phyloP scores from a whole-genome alignment of 2,329 filamentous ascomycete species.

The Ophiocordyceps unilateralis region DNA sequence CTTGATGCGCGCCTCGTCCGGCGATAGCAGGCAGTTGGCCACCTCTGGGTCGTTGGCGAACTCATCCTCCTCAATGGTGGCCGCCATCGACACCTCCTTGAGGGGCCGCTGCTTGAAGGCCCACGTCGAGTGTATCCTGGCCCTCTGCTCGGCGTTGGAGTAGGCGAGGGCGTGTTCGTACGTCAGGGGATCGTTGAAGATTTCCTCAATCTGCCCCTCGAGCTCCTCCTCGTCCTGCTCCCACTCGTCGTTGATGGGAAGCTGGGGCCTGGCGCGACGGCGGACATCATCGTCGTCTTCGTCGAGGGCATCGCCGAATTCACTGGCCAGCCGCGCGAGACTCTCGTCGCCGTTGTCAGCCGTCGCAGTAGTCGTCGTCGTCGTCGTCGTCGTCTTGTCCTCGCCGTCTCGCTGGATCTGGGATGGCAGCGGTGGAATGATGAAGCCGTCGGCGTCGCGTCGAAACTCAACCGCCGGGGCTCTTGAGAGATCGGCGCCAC shows the following conservation, averaged over 20 bases:
- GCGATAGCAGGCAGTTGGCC: slow-evolving; percentile 54
- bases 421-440: slow-evolving; percentile 36
- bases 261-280: slow-evolving; percentile 20
- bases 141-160: slow-evolving; percentile 38
- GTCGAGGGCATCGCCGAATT: slow-evolving; percentile 25
- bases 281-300: slow-evolving; percentile 2
- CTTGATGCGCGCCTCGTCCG: slow-evolving; percentile 63
- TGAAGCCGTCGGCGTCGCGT: slow-evolving; percentile 51
- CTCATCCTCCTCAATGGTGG: slow-evolving; percentile 59
- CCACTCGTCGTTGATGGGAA: slow-evolving; percentile 46
- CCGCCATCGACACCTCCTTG: slow-evolving; percentile 36
- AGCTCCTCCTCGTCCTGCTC: slow-evolving; percentile 45
- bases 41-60: slow-evolving; percentile 87
- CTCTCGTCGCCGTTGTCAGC: slow-evolving; percentile 12
- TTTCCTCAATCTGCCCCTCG: slow-evolving; percentile 52
- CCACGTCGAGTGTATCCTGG: slow-evolving; percentile 33
- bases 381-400: slow-evolving; percentile 10
- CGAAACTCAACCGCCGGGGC: slow-evolving; percentile 21
- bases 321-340: slow-evolving; percentile 23
- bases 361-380: slow-evolving; percentile 4
- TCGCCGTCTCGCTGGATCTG: slow-evolving; percentile 12
- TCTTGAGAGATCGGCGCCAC: slow-evolving; percentile 17
- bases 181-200: slow-evolving; percentile 45
- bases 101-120: slow-evolving; percentile 29
- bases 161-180: slow-evolving; percentile 39